Evolutionary conservation across 495 filamentous ascomycete species (phyloP).

Genomic region (Halenospora varia): DNA sequence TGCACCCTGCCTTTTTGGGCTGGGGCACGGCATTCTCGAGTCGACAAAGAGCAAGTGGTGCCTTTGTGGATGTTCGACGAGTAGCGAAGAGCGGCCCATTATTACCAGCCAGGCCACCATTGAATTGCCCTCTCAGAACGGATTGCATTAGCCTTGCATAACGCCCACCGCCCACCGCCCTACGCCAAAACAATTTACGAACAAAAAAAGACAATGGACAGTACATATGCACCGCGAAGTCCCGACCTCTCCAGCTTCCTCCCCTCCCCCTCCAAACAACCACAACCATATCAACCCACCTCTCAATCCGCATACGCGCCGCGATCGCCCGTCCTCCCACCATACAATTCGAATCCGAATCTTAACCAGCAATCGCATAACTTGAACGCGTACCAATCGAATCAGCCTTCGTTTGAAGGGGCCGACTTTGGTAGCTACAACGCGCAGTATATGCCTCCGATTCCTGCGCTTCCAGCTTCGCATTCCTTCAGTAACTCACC

Average conservation of each 20-base stretch:
- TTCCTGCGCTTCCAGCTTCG: constrained; percentile 24
- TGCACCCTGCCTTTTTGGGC: neutral
- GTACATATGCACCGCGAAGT: constrained; percentile 50
- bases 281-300: constrained; percentile 2
- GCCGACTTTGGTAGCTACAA: constrained; percentile 10
- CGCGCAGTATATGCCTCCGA: constrained; percentile 22
- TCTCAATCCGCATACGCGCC: constrained; percentile 18
- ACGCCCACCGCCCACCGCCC: constrained; percentile 11
- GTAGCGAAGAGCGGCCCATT: too few species aligned
- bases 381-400: constrained; percentile 4
- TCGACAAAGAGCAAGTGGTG: neutral
- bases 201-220: constrained; percentile 11
- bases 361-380: neutral
- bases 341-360: constrained; percentile 8
- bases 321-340: constrained; percentile 19
- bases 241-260: constrained; percentile 52
- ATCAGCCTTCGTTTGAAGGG: neutral
- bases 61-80: neutral
- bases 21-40: neutral
- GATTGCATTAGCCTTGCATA: constrained; percentile 27
- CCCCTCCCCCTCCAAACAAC: constrained; percentile 23
- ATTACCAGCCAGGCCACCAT: too few species aligned
- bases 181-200: neutral
- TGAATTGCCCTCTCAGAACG: neutral
- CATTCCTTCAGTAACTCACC: constrained; percentile 19